Evolutionary conservation across 1,284 basidiomycete species (phyloP).

Genomic region (Ganoderma sinense): DNA sequence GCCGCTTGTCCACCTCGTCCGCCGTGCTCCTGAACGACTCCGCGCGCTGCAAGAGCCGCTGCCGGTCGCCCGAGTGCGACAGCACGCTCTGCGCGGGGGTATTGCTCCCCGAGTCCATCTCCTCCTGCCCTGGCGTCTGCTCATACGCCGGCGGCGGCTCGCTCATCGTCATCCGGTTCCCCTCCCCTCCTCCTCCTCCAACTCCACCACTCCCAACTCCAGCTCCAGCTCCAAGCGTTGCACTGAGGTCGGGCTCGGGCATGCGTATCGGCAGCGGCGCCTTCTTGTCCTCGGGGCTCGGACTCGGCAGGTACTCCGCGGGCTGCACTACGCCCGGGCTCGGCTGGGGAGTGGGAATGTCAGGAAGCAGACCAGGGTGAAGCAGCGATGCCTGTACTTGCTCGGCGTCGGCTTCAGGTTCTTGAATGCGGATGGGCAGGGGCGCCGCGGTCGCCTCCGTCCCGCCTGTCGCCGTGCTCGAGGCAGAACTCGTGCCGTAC

Average conservation of each 20-base stretch:
- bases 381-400: constrained; percentile 35
- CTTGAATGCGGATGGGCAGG: constrained; percentile 31
- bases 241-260: constrained; percentile 17
- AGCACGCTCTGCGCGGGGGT: constrained; percentile 36
- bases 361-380: constrained; percentile 33
- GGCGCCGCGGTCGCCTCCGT: constrained; percentile 30
- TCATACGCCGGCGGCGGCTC: constrained; percentile 38
- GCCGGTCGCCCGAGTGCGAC: constrained; percentile 29
- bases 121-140: constrained; percentile 17
- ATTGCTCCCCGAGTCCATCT: constrained; percentile 13
- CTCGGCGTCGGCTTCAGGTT: constrained; percentile 20
- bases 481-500: constrained; percentile 30
- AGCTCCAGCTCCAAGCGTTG: constrained; percentile 13
- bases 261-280: constrained; percentile 12
- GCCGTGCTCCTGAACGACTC: constrained; percentile 34
- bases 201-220: not conserved
- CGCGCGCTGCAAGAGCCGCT: constrained; percentile 24
- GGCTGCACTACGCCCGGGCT: constrained; percentile 34
- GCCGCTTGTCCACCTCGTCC: constrained; percentile 37
- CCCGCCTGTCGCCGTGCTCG: constrained; percentile 22
- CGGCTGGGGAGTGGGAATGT: constrained; percentile 31
- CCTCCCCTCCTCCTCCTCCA: not conserved
- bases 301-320: constrained; percentile 21
- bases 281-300: constrained; percentile 13
- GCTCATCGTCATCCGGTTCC: constrained; percentile 17